Evolutionary conservation across 305 asterid genomes (phyloP).

Genomic region (Coffea humblotiana): DNA sequence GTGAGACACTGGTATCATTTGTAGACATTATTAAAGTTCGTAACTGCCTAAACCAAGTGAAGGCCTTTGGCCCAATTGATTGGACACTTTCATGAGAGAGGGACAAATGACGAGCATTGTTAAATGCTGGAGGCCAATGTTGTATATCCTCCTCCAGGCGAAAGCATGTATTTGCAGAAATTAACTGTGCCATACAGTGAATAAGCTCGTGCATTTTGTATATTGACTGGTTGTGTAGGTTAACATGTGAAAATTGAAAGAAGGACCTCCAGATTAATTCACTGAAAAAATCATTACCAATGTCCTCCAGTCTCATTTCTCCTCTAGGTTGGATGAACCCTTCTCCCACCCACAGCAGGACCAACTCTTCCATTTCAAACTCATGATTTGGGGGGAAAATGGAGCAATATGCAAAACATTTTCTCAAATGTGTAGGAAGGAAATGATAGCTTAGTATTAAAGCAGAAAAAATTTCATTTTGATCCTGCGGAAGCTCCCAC

Average conservation of each 20-base stretch:
- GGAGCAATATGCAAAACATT: constrained; percentile 14
- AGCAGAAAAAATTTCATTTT: not conserved
- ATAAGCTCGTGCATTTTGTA: constrained; percentile 13
- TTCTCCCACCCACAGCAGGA: constrained; percentile 17
- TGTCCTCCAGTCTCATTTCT: constrained; percentile 9
- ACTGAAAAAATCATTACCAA: constrained; percentile 13
- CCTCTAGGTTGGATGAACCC: constrained; percentile 13
- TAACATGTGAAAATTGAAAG: constrained; percentile 2
- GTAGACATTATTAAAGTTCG: not conserved
- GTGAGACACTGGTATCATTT: not conserved
- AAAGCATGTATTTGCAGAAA: constrained; percentile 3
- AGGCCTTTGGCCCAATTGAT: not conserved
- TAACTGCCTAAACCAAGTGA: not conserved
- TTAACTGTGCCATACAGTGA: constrained; percentile 5
- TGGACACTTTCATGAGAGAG: not conserved
- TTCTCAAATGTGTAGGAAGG: constrained; percentile 8
- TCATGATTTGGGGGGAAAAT: constrained; percentile 1
- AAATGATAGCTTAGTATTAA: not conserved
- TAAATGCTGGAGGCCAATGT: not conserved
- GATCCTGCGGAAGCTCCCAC: not conserved
- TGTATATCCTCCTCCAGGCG: not conserved
- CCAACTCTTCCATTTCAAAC: constrained; percentile 4
- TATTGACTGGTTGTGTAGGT: not conserved
- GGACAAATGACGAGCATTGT: not conserved
- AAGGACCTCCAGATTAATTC: constrained; percentile 8